Conservation (phyloP, 225 moss, liverwort and hornwort genomes). For the Asterella californica region DNA sequence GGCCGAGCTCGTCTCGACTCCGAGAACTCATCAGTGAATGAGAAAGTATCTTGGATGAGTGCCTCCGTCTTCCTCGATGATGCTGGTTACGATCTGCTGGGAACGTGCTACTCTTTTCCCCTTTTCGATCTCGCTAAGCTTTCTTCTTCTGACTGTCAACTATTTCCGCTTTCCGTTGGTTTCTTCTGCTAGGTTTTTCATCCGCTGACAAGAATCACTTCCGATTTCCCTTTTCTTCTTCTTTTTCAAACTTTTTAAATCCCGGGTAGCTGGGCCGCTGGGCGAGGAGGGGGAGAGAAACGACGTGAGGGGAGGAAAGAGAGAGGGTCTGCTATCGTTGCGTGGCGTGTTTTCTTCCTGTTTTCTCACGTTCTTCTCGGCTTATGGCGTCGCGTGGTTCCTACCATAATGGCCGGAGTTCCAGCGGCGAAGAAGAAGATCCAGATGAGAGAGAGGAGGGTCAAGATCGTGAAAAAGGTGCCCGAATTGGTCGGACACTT, state of each 20-base stretch:
- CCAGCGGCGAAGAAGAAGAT: slow-evolving; percentile 16
- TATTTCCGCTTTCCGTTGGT: neutral
- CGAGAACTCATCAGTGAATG: too few species aligned
- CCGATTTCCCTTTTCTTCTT: neutral
- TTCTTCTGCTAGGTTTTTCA: neutral
- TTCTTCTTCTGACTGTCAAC: neutral
- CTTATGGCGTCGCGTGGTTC: slow-evolving; percentile 7
- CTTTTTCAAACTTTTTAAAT: neutral
- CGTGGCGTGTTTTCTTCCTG: neutral
- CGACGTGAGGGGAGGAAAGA: neutral
- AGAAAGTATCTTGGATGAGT: neutral
- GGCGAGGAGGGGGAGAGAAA: neutral
- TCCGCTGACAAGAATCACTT: neutral
- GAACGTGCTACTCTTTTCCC: neutral
- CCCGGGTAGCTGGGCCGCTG: neutral
- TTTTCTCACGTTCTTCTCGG: neutral
- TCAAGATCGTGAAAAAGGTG: slow-evolving; percentile 1
- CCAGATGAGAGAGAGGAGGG: slow-evolving; percentile 15
- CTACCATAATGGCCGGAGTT: slow-evolving; percentile 6
- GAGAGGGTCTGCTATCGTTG: neutral
- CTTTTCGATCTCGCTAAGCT: neutral
- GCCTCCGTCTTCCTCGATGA: slow-evolving; percentile 14
- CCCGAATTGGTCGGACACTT: neutral
- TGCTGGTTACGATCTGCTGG: slow-evolving; percentile 8
- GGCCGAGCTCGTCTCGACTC: too few species aligned